A percentile compares a stretch with the other conserved stretches of the same genome.
These are phyloP conservation scores for Vigna mungo DNA, from an alignment of 306 rosid species.

Conservation along the genomic window DNA sequence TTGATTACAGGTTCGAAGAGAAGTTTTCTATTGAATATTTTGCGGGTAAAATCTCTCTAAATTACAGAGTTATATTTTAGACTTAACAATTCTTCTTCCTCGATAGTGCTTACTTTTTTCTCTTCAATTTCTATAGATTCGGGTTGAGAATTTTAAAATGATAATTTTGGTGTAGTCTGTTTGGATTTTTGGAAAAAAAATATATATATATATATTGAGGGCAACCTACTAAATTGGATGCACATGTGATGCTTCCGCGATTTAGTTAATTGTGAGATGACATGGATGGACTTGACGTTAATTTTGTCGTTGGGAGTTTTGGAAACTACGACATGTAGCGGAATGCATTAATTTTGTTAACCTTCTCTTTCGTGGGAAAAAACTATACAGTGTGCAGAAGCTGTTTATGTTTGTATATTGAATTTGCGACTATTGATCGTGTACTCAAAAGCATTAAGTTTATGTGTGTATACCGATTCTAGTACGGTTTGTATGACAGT, in stretches of 20 bases:
- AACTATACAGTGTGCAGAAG: slow-evolving; percentile 25
- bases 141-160: not conserved
- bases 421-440: slow-evolving; percentile 25
- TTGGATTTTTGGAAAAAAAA: not conserved
- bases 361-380: slow-evolving; percentile 40
- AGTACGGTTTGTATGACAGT: slow-evolving; percentile 45
- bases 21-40: not conserved
- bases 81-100: not conserved
- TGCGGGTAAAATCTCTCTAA: not conserved
- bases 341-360: slow-evolving; percentile 29
- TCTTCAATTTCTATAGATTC: not conserved
- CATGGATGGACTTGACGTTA: slow-evolving; percentile 37
- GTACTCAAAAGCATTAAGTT: slow-evolving; percentile 38
- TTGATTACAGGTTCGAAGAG: not conserved
- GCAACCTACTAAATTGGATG: not conserved
- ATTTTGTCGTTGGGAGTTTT: slow-evolving; percentile 27
- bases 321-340: slow-evolving; percentile 20
- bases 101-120: not conserved
- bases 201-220: not conserved
- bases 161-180: not conserved
- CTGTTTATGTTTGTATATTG: not conserved
- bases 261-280: slow-evolving; percentile 7
- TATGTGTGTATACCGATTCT: slow-evolving; percentile 6
- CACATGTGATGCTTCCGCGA: not conserved
- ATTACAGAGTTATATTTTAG: not conserved